These are phyloP conservation scores for Emericellopsis terricola DNA, from an alignment of 495 filamentous ascomycete species.

Conservation along the genomic window DNA sequence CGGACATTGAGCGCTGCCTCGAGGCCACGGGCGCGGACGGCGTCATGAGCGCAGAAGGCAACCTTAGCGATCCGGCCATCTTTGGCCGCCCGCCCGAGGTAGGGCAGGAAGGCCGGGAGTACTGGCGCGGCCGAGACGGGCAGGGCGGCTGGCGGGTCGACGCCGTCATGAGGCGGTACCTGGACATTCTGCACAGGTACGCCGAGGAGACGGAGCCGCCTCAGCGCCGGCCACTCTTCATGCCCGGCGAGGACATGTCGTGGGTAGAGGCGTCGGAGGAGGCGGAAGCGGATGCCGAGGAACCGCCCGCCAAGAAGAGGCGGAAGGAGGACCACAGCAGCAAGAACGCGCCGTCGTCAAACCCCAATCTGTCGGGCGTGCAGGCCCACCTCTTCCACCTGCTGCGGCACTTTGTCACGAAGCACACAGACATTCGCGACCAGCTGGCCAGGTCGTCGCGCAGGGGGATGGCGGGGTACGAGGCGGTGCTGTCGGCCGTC, in stretches of 20 bases:
- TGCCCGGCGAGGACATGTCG: constrained; percentile 40
- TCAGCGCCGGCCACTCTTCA: constrained; percentile 48
- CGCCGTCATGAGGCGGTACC: constrained; percentile 67
- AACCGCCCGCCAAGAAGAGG: constrained; percentile 36
- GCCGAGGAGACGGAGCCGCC: constrained; percentile 47
- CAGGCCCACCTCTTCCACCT: constrained; percentile 90
- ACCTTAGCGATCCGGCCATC: constrained; percentile 75
- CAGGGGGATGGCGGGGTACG: constrained; percentile 51
- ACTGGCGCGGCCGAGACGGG: constrained; percentile 69
- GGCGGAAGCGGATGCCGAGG: constrained; percentile 15
- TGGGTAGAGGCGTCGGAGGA: constrained; percentile 19
- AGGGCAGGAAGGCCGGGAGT: constrained; percentile 51
- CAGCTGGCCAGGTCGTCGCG: constrained; percentile 46
- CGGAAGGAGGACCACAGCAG: constrained; percentile 29
- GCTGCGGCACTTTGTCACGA: constrained; percentile 58
- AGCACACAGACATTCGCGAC: constrained; percentile 66
- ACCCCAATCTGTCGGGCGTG: constrained; percentile 65
- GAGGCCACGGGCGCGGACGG: constrained; percentile 77
- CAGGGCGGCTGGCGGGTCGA: constrained; percentile 82
- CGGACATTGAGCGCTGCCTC: constrained; percentile 64
- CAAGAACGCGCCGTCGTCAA: constrained; percentile 28
- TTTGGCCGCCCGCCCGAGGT: constrained; percentile 49
- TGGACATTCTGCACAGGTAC: constrained; percentile 72
- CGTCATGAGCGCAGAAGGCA: constrained; percentile 92
- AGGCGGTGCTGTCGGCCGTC: constrained; percentile 36